Evolutionary conservation across 805 yeast genomes (phyloP), one percentile per base, ranked within the genome.

Genomic region (Schwanniomyces polymorphus): DNA sequence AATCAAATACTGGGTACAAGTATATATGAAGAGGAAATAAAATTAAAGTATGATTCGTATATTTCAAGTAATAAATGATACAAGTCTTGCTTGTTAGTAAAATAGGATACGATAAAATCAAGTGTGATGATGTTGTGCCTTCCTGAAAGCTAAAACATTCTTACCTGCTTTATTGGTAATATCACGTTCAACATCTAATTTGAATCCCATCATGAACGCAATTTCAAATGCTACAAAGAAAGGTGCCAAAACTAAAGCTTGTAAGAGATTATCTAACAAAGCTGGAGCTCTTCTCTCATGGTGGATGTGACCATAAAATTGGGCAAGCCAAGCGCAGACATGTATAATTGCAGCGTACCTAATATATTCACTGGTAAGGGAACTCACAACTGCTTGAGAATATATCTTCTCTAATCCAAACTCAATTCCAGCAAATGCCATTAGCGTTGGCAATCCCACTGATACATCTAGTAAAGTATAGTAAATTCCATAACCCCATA

Each of bases 211-310:
- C 46, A 69, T 63, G 57, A 89, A 88, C 11, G 88, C 75, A 2
- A 85, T 59, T 63, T 94, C 98, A 63, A 84, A 88, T 11, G 84
- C 70, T 4, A 91, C 96, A 62, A 92, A 91, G 59, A 81, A 90
- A 1, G 98, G 98, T 0, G 98, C 98, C 51, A 91, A 72, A 0
- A 92, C 90, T 16, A 92, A 63, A 4, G 97, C 94, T 60, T 91
- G 97, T 5, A 85, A 68, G 39, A 90, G 70, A 60, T 85, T 91
- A 58, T 91, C 97, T 35, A 89, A 63, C 44, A 92, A 66, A 0
- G 98, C 97, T 0, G 99, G 99, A 0, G 91, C 87, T 37, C 89
- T 75, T 49, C 75, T 76, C 61, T 92, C 99, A 59, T 82, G 88
- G 9, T 79, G 74, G 1, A 87, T 92, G 61, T 94, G 98, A 4